Conservation (phyloP, 306 rosid species). For the Medicago ruthenica region DNA sequence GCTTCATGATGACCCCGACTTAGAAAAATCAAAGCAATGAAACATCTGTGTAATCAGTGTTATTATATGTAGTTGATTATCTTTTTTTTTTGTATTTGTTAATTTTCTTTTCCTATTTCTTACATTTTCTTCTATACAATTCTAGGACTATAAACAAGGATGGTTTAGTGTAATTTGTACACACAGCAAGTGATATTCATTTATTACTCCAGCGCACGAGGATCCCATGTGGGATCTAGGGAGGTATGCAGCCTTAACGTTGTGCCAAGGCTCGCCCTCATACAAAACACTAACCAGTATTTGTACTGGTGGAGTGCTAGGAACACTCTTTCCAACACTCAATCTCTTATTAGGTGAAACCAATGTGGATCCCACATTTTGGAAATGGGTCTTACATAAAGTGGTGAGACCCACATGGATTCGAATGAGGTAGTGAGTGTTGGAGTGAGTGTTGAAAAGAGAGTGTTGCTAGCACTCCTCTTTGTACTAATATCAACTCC, state of each 20-base stretch:
- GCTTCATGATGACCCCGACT: not conserved
- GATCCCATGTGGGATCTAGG: not conserved
- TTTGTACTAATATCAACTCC: not conserved
- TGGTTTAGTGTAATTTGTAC: not conserved
- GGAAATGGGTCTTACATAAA: no score
- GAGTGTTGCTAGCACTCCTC: no score
- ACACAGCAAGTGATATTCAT: not conserved
- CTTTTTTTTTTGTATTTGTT: not conserved
- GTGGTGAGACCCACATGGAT: no score
- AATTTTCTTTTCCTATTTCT: not conserved
- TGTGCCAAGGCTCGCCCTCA: not conserved
- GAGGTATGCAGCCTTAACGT: not conserved
- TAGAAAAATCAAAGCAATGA: not conserved
- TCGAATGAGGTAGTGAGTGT: no score
- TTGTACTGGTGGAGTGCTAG: not conserved
- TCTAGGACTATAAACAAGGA: not conserved
- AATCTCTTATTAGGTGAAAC: no score
- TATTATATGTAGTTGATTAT: not conserved
- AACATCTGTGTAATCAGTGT: not conserved
- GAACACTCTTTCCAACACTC: no score
- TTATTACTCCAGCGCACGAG: not conserved
- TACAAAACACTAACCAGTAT: not conserved
- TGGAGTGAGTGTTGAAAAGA: no score
- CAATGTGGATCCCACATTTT: no score
- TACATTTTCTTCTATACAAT: not conserved